Base-by-base conservation (phyloP, 768 basidiomycete genomes). In the Coprinopsis cinerea region DNA sequence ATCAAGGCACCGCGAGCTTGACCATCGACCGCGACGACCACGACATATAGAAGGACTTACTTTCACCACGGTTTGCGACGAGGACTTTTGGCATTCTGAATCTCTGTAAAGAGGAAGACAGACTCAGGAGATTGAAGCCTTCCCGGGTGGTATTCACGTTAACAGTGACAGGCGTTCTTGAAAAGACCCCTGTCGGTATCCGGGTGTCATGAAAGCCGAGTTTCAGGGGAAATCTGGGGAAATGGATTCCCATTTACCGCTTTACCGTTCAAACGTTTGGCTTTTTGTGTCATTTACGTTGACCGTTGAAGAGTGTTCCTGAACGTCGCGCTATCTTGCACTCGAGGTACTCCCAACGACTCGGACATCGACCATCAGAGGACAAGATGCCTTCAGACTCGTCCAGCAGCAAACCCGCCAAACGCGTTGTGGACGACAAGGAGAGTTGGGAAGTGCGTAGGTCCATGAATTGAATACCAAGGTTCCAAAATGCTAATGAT, bases 61-160 rank as follows among this genome's bases (percentile, higher is more conserved):
- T 61, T 67, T 85, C 88, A 52, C 85, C 85, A 53, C 85, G 75
- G 60, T 88, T 88, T 32, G 85, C 85, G 48, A 88, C 84, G 14
- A 88, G 74, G 52, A 86, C 77, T 69, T 87, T 88, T 36, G 79
- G 79, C 57, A 82, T 61, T 27, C 23, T 44, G 23, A 37, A 34
- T n/a, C 9, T 41, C 32, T 22, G 18, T 7, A 4, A n/a, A n/a
- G n/a, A n/a, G n/a, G n/a, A n/a, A n/a, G n/a, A n/a, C n/a, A n/a
- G n/a, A n/a, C n/a, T n/a, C n/a, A n/a, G n/a, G n/a, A n/a, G n/a
- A n/a, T n/a, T n/a, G n/a, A n/a, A n/a, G n/a, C n/a, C n/a, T n/a
- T n/a, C n/a, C n/a, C n/a, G n/a, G n/a, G n/a, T n/a, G n/a, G n/a
- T n/a, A n/a, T n/a, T n/a, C n/a, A n/a, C n/a, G n/a, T n/a, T n/a